Conservation (phyloP, 2,329 filamentous ascomycete species). For the Claviceps lovelessii region DNA sequence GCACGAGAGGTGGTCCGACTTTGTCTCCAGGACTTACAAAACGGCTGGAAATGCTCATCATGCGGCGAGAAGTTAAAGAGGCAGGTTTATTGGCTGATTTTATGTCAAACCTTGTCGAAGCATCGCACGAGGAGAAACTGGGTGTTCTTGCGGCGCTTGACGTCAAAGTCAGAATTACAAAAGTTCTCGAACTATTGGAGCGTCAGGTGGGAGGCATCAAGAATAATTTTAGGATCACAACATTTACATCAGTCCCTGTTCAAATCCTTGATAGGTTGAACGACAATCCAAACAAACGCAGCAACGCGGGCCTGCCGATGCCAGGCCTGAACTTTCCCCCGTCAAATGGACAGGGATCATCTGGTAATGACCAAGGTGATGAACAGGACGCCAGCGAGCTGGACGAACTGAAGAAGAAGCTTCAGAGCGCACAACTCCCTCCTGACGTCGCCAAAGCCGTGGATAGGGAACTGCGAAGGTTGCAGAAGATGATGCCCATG, state of each 20-base stretch:
- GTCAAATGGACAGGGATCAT: constrained; percentile 22
- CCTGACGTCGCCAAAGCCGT: constrained; percentile 83
- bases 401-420: constrained; percentile 77
- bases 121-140: constrained; percentile 80
- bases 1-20: constrained; percentile 45
- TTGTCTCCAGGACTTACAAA: constrained; percentile 76
- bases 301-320: constrained; percentile 23
- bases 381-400: constrained; percentile 81
- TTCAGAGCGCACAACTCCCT: constrained; percentile 67
- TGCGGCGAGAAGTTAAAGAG: constrained; percentile 65
- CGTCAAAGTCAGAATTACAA: constrained; percentile 61
- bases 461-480: constrained; percentile 69
- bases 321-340: constrained; percentile 23
- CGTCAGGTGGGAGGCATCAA: constrained; percentile 74
- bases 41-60: constrained; percentile 75
- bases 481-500: constrained; percentile 91
- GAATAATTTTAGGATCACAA: constrained; percentile 72
- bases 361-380: constrained; percentile 39
- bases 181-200: constrained; percentile 70
- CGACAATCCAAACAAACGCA: constrained; percentile 22
- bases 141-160: constrained; percentile 70
- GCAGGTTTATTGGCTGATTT: constrained; percentile 85
- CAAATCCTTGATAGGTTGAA: constrained; percentile 44
- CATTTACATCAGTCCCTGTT: constrained; percentile 53
- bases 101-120: constrained; percentile 85